These are phyloP conservation scores for Boletus smithii DNA, from an alignment of 1,284 basidiomycete species.

Conservation along the genomic window DNA sequence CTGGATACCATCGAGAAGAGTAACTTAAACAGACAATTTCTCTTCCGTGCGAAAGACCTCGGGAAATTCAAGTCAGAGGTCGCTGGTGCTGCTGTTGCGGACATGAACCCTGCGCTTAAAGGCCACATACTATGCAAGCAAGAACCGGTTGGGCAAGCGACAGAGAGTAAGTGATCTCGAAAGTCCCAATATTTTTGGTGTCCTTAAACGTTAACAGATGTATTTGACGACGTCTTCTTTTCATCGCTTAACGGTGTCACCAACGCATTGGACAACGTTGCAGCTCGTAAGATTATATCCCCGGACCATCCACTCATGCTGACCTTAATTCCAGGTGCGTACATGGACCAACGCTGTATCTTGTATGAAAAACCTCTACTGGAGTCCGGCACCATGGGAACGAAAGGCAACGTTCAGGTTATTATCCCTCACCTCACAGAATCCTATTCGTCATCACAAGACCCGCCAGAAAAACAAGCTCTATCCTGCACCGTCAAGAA, in stretches of 20 bases:
- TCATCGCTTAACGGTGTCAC: slow-evolving; percentile 89
- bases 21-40: slow-evolving; percentile 97
- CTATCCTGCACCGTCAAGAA: slow-evolving; percentile 99
- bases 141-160: slow-evolving; percentile 91
- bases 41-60: slow-evolving; percentile 96
- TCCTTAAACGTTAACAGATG: slow-evolving; percentile 46
- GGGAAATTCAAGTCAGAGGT: slow-evolving; percentile 98
- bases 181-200: not conserved
- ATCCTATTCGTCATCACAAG: slow-evolving; percentile 97
- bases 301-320: not conserved
- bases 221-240: slow-evolving; percentile 92
- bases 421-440: slow-evolving; percentile 95
- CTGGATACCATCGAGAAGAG: slow-evolving; percentile 99
- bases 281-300: slow-evolving; percentile 68
- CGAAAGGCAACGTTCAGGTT: slow-evolving; percentile 98
- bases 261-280: slow-evolving; percentile 99
- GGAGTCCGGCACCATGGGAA: slow-evolving; percentile 97
- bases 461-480: slow-evolving; percentile 98
- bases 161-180: slow-evolving; percentile 69
- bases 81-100: slow-evolving; percentile 86
- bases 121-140: slow-evolving; percentile 90
- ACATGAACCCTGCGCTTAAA: slow-evolving; percentile 94
- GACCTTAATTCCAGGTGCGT: slow-evolving; percentile 61
- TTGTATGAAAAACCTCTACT: slow-evolving; percentile 96
- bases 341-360: slow-evolving; percentile 99